Percentiles rank a stretch among this genome's conserved stretches.
These are phyloP conservation scores for Cercospora zeae-maydis DNA, from an alignment of 2,329 filamentous ascomycete genomes.

Conservation along the genomic window DNA sequence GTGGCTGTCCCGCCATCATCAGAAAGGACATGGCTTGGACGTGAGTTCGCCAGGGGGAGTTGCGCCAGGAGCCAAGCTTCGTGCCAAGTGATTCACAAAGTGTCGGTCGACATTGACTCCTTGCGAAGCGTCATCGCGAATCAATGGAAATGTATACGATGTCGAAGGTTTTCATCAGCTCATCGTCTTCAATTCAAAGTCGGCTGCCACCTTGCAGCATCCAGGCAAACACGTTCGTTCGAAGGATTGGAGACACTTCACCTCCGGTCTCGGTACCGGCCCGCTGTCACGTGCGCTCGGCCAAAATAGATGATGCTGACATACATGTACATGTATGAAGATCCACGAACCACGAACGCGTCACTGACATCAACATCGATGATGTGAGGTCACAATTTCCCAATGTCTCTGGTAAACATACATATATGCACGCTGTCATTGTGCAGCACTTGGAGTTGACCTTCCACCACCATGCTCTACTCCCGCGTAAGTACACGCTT, in stretches of 20 bases:
- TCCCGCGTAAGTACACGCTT: conserved; percentile 17
- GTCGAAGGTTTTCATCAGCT: background rate
- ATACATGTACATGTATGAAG: no score
- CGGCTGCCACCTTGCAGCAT: background rate
- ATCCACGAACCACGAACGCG: conserved; percentile 4
- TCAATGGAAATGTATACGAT: background rate
- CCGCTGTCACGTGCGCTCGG: background rate
- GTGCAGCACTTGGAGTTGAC: background rate
- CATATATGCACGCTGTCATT: background rate
- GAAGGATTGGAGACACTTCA: background rate
- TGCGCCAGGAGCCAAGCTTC: conserved; percentile 1
- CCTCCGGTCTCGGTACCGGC: background rate
- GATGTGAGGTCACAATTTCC: background rate
- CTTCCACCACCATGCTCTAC: conserved; percentile 12
- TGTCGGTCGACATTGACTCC: background rate
- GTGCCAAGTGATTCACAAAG: background rate
- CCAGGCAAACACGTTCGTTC: background rate
- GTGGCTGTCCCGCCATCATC: conserved; percentile 3
- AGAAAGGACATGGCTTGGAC: background rate
- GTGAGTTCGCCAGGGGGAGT: conserved; percentile 3
- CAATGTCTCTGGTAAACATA: background rate
- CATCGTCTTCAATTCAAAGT: background rate
- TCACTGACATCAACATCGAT: conserved; percentile 11
- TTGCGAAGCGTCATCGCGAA: background rate
- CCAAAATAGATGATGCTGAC: conserved; percentile 5